Evolutionary conservation across 1,284 basidiomycete species (phyloP), one percentile per base, ranked within the genome.

Genomic region (Thecaphora thlaspeos): DNA sequence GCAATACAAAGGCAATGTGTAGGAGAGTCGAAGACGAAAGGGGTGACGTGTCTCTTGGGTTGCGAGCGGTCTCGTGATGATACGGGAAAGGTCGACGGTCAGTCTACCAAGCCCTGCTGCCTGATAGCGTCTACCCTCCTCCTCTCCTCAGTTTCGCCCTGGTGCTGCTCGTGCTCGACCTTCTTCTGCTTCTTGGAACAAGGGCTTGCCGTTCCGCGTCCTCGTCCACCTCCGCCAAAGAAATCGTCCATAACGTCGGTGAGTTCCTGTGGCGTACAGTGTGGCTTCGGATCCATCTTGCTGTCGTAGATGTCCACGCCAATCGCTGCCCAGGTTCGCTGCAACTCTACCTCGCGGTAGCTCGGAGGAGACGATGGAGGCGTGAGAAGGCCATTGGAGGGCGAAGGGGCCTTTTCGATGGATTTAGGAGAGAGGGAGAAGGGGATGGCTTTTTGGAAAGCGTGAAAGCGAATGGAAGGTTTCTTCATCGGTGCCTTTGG

Each of bases 271-370:
- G 63, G 63, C 1, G 63, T 66, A 44, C 63, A 66, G 4, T 55
- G 19, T 15, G 63, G 63, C 8, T 41, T 38, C 17, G 63, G 63
- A 4, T 59, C 63, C 2, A 58, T 55, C 41, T 44, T 55, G 42
- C 51, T 50, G 26, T 66, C 42, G 48, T 66, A 50, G 46, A 66
- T 18, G 23, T 66, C 55, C 34, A 66, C 59, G 17, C 63, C 63
- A 11, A 66, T 39, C 21, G 55, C 44, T 18, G 59, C 55, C 63
- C 63, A 66, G 0, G 59, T 45, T 18, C 44, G 36, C 12, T 43
- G 44, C n/a, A 66, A 32, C 39, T 59, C 52, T 18, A 45, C 41
- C 15, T 66, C 59, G 28, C 56, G 55, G 46, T 66, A 66, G 44
- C 48, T 54, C 2, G 63, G 63, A 12, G 51, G 48, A 4, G 37